Evolutionary conservation across 768 basidiomycete genomes (phyloP), one percentile per base, ranked within the genome.

Genomic region (Kwoniella mangroviensis): DNA sequence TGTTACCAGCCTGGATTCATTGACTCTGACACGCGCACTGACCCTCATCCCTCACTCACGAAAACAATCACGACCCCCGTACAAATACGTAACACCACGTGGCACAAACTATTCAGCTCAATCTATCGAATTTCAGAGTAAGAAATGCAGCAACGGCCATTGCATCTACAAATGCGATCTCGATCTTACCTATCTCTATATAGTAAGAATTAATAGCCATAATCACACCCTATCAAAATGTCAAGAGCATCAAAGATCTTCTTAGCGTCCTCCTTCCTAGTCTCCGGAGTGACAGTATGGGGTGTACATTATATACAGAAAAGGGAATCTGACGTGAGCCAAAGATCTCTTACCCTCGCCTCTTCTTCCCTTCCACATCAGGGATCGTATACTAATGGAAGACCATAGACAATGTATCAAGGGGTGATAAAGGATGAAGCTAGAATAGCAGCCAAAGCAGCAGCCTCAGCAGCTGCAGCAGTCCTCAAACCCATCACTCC

Each of bases 351-450:
- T 56, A 24, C 26, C 22, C 51, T 17, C 24, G 26, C 57, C 28
- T 26, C 60, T 7, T 7, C 34, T 7, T 34, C 34, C 34, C 34
- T 34, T 34, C 6, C 9, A 42, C 40, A 21, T 15, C 43, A 4
- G 28, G 15, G 53, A 21, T 17, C 12, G 21, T 54, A 24, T n/a
- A 54, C 53, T 54, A n/a, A 63, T 17, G 17, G 2, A 6, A 28
- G 11, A 51, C 17, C 21, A 12, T 57, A 98, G 94, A 89, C 85
- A 34, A 97, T 97, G 94, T 96, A 92, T 79, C 86, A 90, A 79
- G 94, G 94, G 26, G 95, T 97, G 2, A 78, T 96, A 56, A 88
- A 89, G 62, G 94, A 97, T 79, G 95, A 98, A 77, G 91, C 89
- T 75, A 89, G 93, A 84, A 87, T 86, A 74, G 58, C 87, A 89